These are phyloP conservation scores for Castanopsis chinensis DNA, from an alignment of 306 rosid genomes.

Conservation along the genomic window DNA sequence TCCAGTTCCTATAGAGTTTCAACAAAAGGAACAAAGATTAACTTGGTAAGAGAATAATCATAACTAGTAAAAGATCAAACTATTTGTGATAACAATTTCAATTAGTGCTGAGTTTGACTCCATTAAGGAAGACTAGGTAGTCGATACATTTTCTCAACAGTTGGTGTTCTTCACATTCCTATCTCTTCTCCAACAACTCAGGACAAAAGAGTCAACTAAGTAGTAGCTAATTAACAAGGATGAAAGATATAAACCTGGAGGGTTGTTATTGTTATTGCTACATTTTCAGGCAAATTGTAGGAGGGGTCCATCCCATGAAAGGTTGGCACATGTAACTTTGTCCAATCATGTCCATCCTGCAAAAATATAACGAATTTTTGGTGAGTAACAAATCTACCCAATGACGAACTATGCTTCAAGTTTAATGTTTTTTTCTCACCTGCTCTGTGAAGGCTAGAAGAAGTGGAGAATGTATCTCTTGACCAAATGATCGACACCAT, in stretches of 20 bases:
- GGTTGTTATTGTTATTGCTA: conserved; percentile 66
- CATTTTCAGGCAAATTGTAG: conserved; percentile 61
- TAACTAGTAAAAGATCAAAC: neutral
- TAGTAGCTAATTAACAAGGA: neutral
- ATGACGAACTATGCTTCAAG: neutral
- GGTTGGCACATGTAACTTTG: conserved; percentile 48
- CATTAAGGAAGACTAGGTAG: neutral
- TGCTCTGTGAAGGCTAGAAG: conserved; percentile 80
- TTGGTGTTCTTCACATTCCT: too few species aligned
- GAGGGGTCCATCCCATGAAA: conserved; percentile 57
- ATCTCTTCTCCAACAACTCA: too few species aligned
- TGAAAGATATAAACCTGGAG: conserved; percentile 53
- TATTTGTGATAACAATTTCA: neutral
- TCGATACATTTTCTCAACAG: neutral
- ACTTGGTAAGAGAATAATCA: neutral
- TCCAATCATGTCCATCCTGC: conserved; percentile 56
- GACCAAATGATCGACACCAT: conserved; percentile 92
- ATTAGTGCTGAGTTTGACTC: neutral
- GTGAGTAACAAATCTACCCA: conserved; percentile 2
- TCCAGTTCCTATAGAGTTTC: conserved; percentile 58
- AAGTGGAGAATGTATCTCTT: conserved; percentile 80
- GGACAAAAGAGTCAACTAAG: neutral
- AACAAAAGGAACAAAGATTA: conserved; percentile 4
- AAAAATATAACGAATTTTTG: neutral
- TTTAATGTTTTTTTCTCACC: conserved; percentile 18